Base-by-base conservation (phyloP, 306 rosid genomes). In the Carpinus fangiana region DNA sequence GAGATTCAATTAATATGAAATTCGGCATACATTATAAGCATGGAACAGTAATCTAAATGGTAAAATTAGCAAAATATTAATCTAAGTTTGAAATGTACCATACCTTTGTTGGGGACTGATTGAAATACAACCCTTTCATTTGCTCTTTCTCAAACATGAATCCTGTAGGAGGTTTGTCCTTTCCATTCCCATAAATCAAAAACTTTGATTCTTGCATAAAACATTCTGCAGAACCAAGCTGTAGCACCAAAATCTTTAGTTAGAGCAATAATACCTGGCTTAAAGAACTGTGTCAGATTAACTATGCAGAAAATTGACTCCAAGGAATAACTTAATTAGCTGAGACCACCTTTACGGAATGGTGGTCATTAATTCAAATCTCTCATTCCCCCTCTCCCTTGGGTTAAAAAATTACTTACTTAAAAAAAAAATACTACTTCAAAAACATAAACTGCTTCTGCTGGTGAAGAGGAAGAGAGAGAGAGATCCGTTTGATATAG, bases 121-220 rank as follows among this genome's bases (percentile, higher is more conserved):
- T 90, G 90, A 96, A 96, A 84, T 93, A 96, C 73, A 96, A 76
- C 76, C 96, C 98, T 81, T 91, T 96, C 96, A 90, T 93, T 85
- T 87, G 97, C 85, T 96, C 99, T 88, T 96, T 96, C 93, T 90
- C 99, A 81, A 96, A 93, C 98, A 96, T 96, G 82, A 96, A 93
- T 83, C 94, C 99, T 6, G 98, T 96, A 21, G 99, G 97, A 74
- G 90, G 87, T 81, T 93, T 80, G 66, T 90, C 97, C 79, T 90
- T 87, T 72, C 99, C 99, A 82, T 90, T 93, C 74, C 94, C 98
- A 74, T 91, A 88, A 72, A 90, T 91, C 88, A 96, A 78, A 88
- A 87, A 89, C 83, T 93, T 93, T 0, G 99, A 96, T 68, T 89
- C 94, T 83, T 90, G 84, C 91, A 93, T 90, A 79, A 96, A 96